Percentiles rank a stretch among this genome's conserved stretches.
phyloP scores from a whole-genome alignment of 352 stramenopile genomes.

The Blastocystis sp. region DNA sequence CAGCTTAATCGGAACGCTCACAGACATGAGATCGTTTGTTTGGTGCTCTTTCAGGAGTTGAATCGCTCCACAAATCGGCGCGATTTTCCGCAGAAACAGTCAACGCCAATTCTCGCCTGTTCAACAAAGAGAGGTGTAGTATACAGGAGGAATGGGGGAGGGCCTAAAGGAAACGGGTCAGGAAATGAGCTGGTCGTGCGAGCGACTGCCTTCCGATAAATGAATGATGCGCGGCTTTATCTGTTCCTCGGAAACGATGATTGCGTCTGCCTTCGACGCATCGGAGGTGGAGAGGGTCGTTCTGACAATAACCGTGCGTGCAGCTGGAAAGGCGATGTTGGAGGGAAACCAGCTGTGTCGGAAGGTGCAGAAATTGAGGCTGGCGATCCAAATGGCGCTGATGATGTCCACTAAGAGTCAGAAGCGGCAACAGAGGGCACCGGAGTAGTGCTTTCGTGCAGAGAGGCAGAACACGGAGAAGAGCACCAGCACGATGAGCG shows the following conservation, averaged over 20 bases:
- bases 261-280: slow-evolving; percentile 30
- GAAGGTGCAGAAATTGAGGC: slow-evolving; percentile 46
- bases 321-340: background rate
- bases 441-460: slow-evolving; percentile 68
- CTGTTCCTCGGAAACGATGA: slow-evolving; percentile 66
- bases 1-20: slow-evolving; percentile 70
- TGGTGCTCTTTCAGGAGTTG: background rate
- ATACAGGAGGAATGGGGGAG: background rate
- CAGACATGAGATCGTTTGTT: slow-evolving; percentile 27
- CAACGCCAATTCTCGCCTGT: background rate
- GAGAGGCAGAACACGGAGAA: slow-evolving; percentile 65
- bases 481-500: slow-evolving; percentile 14
- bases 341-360: slow-evolving; percentile 53
- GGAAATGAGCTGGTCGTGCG: background rate
- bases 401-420: slow-evolving; percentile 32
- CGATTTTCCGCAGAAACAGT: background rate
- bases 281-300: slow-evolving; percentile 28
- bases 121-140: background rate
- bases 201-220: slow-evolving; percentile 36
- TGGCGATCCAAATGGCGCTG: slow-evolving; percentile 15
- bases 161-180: slow-evolving; percentile 16
- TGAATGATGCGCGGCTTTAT: background rate
- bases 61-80: background rate
- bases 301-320: slow-evolving; percentile 20
- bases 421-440: background rate